A percentile compares a stretch with the other conserved stretches of the same genome.
Conservation (phyloP, 768 basidiomycete genomes). For the Mycena sanguinolenta region DNA sequence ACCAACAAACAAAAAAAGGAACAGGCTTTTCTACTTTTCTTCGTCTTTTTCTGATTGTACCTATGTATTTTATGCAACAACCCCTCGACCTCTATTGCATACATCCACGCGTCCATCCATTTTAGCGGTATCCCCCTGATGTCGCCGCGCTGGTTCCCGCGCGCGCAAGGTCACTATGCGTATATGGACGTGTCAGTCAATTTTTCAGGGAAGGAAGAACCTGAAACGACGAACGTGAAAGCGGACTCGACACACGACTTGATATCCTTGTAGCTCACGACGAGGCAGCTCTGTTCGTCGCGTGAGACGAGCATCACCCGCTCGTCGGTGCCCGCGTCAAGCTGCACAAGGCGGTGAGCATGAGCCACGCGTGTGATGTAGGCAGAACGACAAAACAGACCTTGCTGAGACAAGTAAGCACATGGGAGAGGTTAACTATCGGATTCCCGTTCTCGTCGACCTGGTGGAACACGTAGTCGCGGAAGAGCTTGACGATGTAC, state of each 20-base stretch:
- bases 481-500: conserved; percentile 97
- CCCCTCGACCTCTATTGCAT: conserved; percentile 1
- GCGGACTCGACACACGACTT: conserved; percentile 87
- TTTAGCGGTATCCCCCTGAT: conserved; percentile 31
- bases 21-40: conserved; percentile 49
- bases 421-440: conserved; percentile 90
- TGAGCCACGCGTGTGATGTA: neutral
- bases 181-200: neutral
- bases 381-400: conserved; percentile 43
- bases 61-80: conserved; percentile 66
- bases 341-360: conserved; percentile 55
- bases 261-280: conserved; percentile 93
- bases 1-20: conserved; percentile 24
- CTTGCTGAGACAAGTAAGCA: conserved; percentile 94
- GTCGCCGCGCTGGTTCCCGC: conserved; percentile 33
- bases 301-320: conserved; percentile 94
- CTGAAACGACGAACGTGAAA: conserved; percentile 77
- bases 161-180: conserved; percentile 63
- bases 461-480: conserved; percentile 98
- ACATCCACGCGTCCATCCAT: neutral
- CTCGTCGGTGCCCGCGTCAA: conserved; percentile 95
- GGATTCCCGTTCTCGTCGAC: conserved; percentile 93
- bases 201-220: neutral
- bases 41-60: conserved; percentile 70
- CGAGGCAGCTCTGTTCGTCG: conserved; percentile 96